phyloP scores from a whole-genome alignment of 768 basidiomycete species.

The Tulasnella sp. region DNA sequence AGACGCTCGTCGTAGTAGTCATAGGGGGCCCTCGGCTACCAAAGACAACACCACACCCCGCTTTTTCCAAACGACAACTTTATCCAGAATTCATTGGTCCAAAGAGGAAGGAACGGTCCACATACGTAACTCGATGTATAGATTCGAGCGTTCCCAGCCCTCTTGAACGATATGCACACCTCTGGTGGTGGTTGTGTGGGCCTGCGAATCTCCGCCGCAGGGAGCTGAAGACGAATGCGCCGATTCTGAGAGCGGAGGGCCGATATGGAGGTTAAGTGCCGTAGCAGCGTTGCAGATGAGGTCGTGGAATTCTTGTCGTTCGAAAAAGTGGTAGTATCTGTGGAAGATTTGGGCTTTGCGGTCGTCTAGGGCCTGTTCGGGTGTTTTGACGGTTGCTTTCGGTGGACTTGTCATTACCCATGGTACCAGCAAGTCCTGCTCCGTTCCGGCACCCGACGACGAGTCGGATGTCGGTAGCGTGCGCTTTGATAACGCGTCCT shows the following conservation, averaged over 20 bases:
- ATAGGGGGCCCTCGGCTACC: too few species aligned
- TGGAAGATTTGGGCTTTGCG: slow-evolving; percentile 43
- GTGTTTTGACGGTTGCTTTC: background rate
- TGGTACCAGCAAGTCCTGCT: slow-evolving; percentile 80
- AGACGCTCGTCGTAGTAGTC: too few species aligned
- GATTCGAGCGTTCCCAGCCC: slow-evolving; percentile 82
- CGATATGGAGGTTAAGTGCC: slow-evolving; percentile 43
- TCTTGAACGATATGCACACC: slow-evolving; percentile 31
- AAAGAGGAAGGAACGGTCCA: too few species aligned
- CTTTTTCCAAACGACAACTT: slow-evolving; percentile 47
- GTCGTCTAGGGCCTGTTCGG: background rate
- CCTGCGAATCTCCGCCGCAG: too few species aligned
- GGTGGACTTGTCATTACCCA: slow-evolving; percentile 46
- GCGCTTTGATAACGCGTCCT: slow-evolving; percentile 74
- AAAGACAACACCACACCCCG: too few species aligned
- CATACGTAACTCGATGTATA: slow-evolving; percentile 62
- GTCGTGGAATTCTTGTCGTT: slow-evolving; percentile 55
- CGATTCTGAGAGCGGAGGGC: slow-evolving; percentile 23
- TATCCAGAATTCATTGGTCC: slow-evolving; percentile 60
- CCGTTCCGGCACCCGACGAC: slow-evolving; percentile 24
- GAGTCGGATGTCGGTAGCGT: slow-evolving; percentile 35
- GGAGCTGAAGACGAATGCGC: too few species aligned
- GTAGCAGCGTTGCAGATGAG: slow-evolving; percentile 53
- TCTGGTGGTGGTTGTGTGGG: background rate
- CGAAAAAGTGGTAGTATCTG: slow-evolving; percentile 95